phyloP scores from a whole-genome alignment of 208 protist species.

The Leishmania major region DNA sequence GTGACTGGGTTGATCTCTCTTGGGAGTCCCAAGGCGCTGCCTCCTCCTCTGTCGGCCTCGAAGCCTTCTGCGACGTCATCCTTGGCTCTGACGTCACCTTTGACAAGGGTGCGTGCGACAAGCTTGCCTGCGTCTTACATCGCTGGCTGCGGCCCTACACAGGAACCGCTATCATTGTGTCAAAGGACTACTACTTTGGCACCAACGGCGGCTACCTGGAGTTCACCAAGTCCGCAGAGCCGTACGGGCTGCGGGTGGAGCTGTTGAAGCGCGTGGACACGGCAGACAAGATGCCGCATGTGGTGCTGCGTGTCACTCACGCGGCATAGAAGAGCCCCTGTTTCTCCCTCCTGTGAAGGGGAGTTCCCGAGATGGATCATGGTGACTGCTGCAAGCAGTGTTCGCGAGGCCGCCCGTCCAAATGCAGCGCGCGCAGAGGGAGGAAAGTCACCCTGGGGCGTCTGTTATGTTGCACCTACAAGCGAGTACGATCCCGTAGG shows the following conservation, averaged over 20 bases:
- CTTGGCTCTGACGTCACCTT: slow-evolving; percentile 90
- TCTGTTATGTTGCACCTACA: not conserved
- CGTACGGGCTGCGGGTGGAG: slow-evolving; percentile 37
- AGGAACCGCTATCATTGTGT: slow-evolving; percentile 71
- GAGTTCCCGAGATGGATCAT: not conserved
- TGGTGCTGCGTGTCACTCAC: slow-evolving; percentile 56
- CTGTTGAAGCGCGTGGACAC: slow-evolving; percentile 50
- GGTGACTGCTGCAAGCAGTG: not conserved
- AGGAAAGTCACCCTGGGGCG: not conserved
- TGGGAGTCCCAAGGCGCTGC: slow-evolving; percentile 28
- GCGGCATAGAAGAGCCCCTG: not conserved
- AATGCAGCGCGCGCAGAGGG: not conserved
- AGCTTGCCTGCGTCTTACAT: slow-evolving; percentile 62
- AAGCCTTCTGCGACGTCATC: slow-evolving; percentile 44
- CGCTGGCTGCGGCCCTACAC: slow-evolving; percentile 54
- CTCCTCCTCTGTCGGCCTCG: not conserved
- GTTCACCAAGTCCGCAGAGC: slow-evolving; percentile 41
- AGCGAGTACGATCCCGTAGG: too few species aligned
- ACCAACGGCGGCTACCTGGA: slow-evolving; percentile 78
- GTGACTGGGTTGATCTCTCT: slow-evolving; percentile 71
- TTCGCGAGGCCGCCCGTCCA: not conserved
- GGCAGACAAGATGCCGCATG: slow-evolving; percentile 65
- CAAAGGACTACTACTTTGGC: slow-evolving; percentile 92
- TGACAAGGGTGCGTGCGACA: slow-evolving; percentile 76
- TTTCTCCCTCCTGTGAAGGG: not conserved